Evolutionary conservation across 345 rosid genomes (phyloP), one percentile per base, ranked within the genome.

Genomic region (Eucalyptus regnans): DNA sequence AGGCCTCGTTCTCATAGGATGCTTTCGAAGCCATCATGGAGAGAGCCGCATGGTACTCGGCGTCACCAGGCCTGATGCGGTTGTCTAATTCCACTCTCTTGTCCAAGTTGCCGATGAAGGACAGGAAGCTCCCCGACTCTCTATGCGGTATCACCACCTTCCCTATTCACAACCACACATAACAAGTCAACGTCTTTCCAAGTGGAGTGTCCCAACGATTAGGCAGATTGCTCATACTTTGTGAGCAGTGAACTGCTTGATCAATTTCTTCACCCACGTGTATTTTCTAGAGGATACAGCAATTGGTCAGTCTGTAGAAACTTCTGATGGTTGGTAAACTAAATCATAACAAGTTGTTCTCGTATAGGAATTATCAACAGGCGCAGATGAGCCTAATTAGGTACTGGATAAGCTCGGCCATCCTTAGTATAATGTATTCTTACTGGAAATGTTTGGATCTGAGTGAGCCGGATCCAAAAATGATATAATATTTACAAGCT

Each of bases 11-110:
- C 92, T 97, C 97, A 17, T 96, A 96, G 6, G 95, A 90, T 56
- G 93, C 89, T 91, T 96, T 97, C 17, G 95, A 88, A 89, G 98
- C 93, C 98, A 96, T 94, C 64, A 96, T 88, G 33, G 96, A 91
- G 49, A 97, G 93, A 46, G 93, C 92, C 22, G 95, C 92, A 86
- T 88, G 86, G 90, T 95, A 95, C 86, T 80, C 89, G 48, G 90
- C 89, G 86, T 94, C 94, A 43, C 93, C 94, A 11, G 76, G 92
- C 46, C 60, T 91, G 23, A 93, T 92, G 49, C 88, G 91, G 29
- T 66, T 71, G 89, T 95, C 96, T 88, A 97, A 89, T 81, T 91
- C 92, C 71, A 90, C 87, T 88, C 97, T 92, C 87, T 27, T 60
- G 88, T 97, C 98, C 62, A 88, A 60, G 89, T 92, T 60, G 44